Percentiles rank a stretch among this genome's conserved stretches.
These are phyloP conservation scores for Colletotrichum chrysophilum DNA, from an alignment of 2,329 filamentous ascomycete genomes.

Conservation along the genomic window DNA sequence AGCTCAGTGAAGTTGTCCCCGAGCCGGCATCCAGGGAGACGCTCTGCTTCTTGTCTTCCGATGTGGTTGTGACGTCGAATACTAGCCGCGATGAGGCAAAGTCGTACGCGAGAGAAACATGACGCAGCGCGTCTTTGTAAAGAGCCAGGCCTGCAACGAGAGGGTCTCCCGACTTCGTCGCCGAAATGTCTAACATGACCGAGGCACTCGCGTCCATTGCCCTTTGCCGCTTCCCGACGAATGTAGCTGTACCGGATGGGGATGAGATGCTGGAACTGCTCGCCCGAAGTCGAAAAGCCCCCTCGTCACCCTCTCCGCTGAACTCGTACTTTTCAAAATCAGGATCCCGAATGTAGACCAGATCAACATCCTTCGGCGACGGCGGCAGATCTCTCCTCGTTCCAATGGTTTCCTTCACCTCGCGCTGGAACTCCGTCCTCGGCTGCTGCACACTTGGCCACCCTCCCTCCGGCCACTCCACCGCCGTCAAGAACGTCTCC, in stretches of 20 bases:
- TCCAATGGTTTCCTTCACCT: neutral
- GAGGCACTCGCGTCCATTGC: neutral
- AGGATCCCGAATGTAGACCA: conserved; percentile 1
- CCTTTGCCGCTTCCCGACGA: conserved; percentile 4
- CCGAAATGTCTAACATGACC: neutral
- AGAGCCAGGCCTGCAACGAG: conserved; percentile 1
- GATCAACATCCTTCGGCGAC: neutral
- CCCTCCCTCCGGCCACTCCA: conserved; percentile 1
- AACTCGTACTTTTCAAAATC: neutral
- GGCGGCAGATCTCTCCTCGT: neutral
- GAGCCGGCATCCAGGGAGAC: neutral
- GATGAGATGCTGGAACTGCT: neutral
- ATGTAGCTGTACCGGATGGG: neutral
- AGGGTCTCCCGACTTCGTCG: neutral
- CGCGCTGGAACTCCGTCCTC: neutral
- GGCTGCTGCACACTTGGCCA: conserved; percentile 2
- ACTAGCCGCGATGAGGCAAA: neutral
- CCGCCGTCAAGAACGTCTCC: neutral
- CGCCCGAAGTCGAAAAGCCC: neutral
- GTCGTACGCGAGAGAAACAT: neutral
- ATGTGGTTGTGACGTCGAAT: neutral
- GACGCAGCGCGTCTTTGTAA: conserved; percentile 9
- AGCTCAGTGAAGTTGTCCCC: neutral
- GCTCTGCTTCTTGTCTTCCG: neutral
- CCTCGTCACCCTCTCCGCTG: neutral